phyloP scores from a whole-genome alignment of 495 filamentous ascomycete species.

The Penicillium coffeae region DNA sequence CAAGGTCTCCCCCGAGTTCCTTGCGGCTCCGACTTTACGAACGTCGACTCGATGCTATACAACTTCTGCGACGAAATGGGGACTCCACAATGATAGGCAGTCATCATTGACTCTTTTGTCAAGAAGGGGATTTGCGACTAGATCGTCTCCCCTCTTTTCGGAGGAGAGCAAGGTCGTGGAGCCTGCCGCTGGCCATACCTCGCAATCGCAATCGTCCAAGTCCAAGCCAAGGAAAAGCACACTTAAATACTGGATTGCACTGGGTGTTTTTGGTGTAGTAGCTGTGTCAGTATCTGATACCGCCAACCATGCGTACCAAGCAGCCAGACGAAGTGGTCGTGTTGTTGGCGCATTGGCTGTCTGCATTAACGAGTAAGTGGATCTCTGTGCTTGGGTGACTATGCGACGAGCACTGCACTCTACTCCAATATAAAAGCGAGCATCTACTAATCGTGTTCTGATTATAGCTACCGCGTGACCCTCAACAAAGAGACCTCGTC shows the following conservation, averaged over 20 bases:
- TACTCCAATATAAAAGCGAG: background rate
- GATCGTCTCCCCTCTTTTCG: constrained; percentile 13
- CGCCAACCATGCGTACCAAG: constrained; percentile 66
- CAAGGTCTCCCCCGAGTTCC: constrained; percentile 5
- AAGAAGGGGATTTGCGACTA: constrained; percentile 16
- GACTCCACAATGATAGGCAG: background rate
- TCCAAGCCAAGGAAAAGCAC: constrained; percentile 15
- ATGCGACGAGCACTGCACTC: background rate
- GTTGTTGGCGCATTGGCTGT: constrained; percentile 73
- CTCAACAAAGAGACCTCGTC: constrained; percentile 61
- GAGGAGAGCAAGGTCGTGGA: constrained; percentile 6
- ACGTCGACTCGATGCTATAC: constrained; percentile 1
- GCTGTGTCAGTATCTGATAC: constrained; percentile 67
- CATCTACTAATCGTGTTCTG: background rate
- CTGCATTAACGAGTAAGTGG: constrained; percentile 84
- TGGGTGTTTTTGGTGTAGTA: constrained; percentile 52
- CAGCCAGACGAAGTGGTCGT: constrained; percentile 71
- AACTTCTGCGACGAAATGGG: constrained; percentile 1
- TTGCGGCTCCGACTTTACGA: constrained; percentile 2
- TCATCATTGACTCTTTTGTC: background rate
- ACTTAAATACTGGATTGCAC: constrained; percentile 48
- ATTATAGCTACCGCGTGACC: constrained; percentile 71
- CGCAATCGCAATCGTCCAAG: constrained; percentile 14
- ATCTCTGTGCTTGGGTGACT: background rate
- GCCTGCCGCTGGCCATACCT: constrained; percentile 5